phyloP scores from a whole-genome alignment of 2,329 filamentous ascomycete species.

The Trichoderma brevicompactum region DNA sequence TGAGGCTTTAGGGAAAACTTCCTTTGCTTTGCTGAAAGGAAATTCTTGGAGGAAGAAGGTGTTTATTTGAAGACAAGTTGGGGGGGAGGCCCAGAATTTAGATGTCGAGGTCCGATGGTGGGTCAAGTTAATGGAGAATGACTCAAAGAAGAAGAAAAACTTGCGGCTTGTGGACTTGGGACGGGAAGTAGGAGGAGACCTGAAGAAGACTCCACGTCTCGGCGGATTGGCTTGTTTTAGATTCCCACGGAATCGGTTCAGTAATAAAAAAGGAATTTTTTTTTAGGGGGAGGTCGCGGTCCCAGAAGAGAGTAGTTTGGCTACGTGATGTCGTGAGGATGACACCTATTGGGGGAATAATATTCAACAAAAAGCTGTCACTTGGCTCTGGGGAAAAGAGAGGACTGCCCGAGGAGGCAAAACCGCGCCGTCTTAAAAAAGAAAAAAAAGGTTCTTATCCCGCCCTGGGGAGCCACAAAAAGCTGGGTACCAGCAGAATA shows the following conservation, averaged over 20 bases:
- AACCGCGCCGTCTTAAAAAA: neutral
- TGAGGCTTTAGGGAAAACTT: neutral
- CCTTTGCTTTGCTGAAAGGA: neutral
- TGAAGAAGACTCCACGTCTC: neutral
- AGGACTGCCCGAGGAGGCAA: neutral
- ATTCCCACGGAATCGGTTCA: neutral
- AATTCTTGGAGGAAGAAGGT: neutral
- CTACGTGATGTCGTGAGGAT: neutral
- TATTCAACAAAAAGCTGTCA: neutral
- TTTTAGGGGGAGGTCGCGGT: neutral
- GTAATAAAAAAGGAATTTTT: neutral
- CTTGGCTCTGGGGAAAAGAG: neutral
- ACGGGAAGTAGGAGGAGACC: neutral
- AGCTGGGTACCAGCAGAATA: neutral
- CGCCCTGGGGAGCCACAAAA: constrained; percentile 9
- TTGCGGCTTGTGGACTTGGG: constrained; percentile 4
- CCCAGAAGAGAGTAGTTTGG: neutral
- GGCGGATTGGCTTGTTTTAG: neutral
- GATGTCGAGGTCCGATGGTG: constrained; percentile 21
- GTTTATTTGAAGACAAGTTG: neutral
- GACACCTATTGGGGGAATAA: neutral
- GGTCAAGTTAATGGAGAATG: constrained; percentile 26
- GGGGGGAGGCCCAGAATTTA: constrained; percentile 2
- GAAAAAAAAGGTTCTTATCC: constrained; percentile 27
- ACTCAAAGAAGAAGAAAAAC: constrained; percentile 17